Conservation (phyloP, 352 stramenopile genomes). For the Thraustochytrium sp. region DNA sequence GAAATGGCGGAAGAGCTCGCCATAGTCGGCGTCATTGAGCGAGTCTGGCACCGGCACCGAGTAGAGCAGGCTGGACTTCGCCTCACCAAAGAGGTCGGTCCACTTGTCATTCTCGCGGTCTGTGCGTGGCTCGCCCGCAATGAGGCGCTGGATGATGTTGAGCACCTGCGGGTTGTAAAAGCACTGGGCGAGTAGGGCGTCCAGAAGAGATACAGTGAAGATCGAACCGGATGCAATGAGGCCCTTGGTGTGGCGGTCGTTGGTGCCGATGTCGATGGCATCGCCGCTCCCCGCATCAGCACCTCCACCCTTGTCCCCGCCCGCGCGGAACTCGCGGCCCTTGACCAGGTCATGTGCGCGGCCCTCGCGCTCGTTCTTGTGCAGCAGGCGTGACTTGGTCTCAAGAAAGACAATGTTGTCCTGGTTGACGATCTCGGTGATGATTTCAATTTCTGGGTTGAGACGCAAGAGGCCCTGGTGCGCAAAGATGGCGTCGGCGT, state of each 20-base stretch:
- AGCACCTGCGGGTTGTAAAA: conserved; percentile 40
- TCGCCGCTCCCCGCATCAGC: not conserved
- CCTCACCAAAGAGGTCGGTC: not conserved
- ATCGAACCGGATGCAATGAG: not conserved
- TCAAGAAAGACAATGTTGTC: conserved; percentile 34
- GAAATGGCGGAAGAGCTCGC: conserved; percentile 8
- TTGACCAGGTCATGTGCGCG: too few species aligned
- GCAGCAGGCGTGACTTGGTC: conserved; percentile 3
- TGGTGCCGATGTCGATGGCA: not conserved
- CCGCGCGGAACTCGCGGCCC: too few species aligned
- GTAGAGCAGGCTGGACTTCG: not conserved
- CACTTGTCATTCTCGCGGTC: not conserved
- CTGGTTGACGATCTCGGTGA: conserved; percentile 19
- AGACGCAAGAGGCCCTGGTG: not conserved
- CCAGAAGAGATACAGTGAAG: conserved; percentile 29
- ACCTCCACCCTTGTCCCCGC: too few species aligned
- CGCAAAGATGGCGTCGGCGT: conserved; percentile 39
- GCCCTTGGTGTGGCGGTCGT: not conserved
- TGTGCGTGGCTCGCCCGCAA: not conserved
- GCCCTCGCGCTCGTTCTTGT: not conserved
- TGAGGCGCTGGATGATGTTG: not conserved
- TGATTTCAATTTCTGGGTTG: conserved; percentile 32
- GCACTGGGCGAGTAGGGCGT: not conserved
- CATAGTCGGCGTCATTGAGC: not conserved
- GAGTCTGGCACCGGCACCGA: not conserved